Conservation (phyloP, 73 alveolate genomes). For the Symbiodinium pilosum region DNA sequence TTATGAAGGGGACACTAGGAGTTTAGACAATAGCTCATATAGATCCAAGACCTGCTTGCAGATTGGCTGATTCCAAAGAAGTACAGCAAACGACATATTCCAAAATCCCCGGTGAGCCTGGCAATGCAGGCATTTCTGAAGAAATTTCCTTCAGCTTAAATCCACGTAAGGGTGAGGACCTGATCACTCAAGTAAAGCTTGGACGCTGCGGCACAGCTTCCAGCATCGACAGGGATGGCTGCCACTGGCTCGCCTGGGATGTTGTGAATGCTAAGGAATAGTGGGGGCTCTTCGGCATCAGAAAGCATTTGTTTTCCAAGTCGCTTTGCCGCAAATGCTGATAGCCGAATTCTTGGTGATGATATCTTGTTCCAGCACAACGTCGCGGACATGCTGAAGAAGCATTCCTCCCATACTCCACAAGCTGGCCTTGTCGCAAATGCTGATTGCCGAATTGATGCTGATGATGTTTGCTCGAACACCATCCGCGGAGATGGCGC, state of each 20-base stretch:
- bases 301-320: neutral
- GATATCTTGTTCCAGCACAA: neutral
- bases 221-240: neutral
- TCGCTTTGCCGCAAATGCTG: neutral
- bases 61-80: too few species aligned
- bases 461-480: neutral
- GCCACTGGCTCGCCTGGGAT: neutral
- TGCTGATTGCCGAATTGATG: neutral
- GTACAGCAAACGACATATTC: too few species aligned
- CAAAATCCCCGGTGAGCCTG: too few species aligned
- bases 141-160: too few species aligned
- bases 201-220: neutral
- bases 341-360: neutral
- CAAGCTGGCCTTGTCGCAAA: neutral
- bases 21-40: too few species aligned
- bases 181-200: too few species aligned
- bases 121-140: too few species aligned
- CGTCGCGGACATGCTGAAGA: neutral
- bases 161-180: too few species aligned
- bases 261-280: neutral
- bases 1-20: too few species aligned
- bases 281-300: neutral
- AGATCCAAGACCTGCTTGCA: too few species aligned
- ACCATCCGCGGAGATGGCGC: neutral
- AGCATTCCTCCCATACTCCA: neutral